A percentile compares a stretch with the other conserved stretches of the same genome.
phyloP scores from a whole-genome alignment of 1,284 basidiomycete species.

The Phaffia rhodozyma region DNA sequence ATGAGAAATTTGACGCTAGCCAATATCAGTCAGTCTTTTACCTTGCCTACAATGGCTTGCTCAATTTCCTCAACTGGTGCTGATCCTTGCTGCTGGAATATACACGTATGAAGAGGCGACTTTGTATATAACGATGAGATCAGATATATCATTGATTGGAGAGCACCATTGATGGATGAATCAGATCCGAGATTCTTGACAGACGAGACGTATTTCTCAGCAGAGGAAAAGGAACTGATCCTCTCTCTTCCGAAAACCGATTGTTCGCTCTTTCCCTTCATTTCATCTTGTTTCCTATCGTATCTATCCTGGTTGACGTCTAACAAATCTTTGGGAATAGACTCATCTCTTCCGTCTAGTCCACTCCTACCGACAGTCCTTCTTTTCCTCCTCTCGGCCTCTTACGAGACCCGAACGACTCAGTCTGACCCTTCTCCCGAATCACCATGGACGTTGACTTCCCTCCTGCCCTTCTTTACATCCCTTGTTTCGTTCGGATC shows the following conservation, averaged over 20 bases:
- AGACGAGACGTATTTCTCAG: constrained; percentile 43
- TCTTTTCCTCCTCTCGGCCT: constrained; percentile 57
- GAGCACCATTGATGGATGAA: constrained; percentile 39
- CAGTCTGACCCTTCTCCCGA: constrained; percentile 62
- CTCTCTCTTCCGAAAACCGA: constrained; percentile 59
- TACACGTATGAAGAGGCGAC: constrained; percentile 48
- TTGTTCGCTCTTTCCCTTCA: constrained; percentile 41
- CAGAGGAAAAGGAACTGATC: constrained; percentile 55
- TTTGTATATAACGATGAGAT: constrained; percentile 61
- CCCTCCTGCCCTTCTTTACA: constrained; percentile 56
- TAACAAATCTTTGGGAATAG: constrained; percentile 6
- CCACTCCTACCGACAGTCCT: constrained; percentile 50
- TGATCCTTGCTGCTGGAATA: background rate
- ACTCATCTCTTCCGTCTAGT: constrained; percentile 44
- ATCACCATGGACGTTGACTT: constrained; percentile 66
- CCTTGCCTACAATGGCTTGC: background rate
- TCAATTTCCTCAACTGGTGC: background rate
- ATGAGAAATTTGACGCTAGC: constrained; percentile 64
- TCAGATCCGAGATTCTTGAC: constrained; percentile 15
- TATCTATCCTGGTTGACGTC: constrained; percentile 2
- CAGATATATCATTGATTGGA: constrained; percentile 52
- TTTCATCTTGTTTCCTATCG: constrained; percentile 11
- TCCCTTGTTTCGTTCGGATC: constrained; percentile 49
- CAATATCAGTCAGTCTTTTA: constrained; percentile 53
- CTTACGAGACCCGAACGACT: constrained; percentile 62